Evolutionary conservation across 352 stramenopile genomes (phyloP).

Genomic region (Pythium phragmiticola): DNA sequence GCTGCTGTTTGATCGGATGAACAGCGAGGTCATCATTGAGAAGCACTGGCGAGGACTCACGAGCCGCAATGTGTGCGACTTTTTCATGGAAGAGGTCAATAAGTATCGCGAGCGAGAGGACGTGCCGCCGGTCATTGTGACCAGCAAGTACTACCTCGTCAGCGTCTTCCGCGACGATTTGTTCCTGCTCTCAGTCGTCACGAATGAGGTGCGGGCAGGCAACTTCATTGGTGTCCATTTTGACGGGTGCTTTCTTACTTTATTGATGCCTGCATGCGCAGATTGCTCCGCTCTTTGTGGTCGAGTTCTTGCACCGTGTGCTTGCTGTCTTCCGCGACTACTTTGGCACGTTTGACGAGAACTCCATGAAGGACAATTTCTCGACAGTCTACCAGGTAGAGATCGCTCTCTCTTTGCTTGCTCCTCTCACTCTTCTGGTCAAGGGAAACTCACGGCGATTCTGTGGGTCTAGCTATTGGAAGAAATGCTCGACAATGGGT

Average conservation of each 20-base stretch:
- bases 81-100: constrained; percentile 97
- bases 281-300: constrained; percentile 87
- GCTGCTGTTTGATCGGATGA: not conserved
- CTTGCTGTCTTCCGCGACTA: constrained; percentile 97
- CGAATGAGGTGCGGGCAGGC: constrained; percentile 82
- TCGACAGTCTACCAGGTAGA: constrained; percentile 93
- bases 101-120: constrained; percentile 88
- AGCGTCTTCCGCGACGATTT: constrained; percentile 94
- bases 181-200: constrained; percentile 94
- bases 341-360: constrained; percentile 96
- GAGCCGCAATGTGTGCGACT: constrained; percentile 94
- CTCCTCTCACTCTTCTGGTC: not conserved
- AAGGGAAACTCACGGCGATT: not conserved
- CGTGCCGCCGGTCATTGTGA: constrained; percentile 87
- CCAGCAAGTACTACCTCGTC: constrained; percentile 89
- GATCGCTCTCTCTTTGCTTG: not conserved
- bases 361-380: constrained; percentile 98
- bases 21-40: constrained; percentile 97
- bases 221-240: not conserved
- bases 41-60: constrained; percentile 97
- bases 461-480: constrained; percentile 69
- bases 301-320: constrained; percentile 97
- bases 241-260: not conserved
- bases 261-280: constrained; percentile 12
- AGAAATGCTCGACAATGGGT: constrained; percentile 98